Evolutionary conservation across 805 yeast genomes (phyloP).

Genomic region (Clavispora vitiphila): DNA sequence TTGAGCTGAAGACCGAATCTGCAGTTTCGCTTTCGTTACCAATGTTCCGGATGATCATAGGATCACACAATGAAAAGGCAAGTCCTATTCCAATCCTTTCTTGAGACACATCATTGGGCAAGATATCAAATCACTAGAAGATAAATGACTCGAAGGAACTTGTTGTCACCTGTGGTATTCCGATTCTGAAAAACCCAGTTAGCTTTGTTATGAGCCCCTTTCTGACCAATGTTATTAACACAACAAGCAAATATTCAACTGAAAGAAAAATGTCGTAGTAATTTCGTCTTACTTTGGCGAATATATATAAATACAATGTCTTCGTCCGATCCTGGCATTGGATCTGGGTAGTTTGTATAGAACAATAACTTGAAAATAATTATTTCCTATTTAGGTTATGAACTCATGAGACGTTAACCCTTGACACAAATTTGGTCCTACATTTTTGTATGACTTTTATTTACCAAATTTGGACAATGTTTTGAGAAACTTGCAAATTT

Average conservation of each 20-base stretch:
- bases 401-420: no score
- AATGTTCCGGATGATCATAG: neutral
- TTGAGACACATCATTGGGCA: no score
- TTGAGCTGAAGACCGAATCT: neutral
- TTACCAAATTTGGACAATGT: neutral
- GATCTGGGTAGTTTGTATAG: no score
- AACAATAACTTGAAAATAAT: no score
- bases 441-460: no score
- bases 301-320: no score
- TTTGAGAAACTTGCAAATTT: no score
- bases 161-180: constrained; percentile 3
- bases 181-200: constrained; percentile 1
- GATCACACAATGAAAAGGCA: neutral
- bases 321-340: no score
- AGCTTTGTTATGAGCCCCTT: neutral
- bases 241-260: neutral
- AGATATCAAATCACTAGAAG: neutral
- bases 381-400: neutral
- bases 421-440: no score
- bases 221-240: neutral
- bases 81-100: no score
- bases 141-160: constrained; percentile 1
- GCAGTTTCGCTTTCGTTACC: neutral
- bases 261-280: no score
- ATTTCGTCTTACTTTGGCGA: no score